Evolutionary conservation across 257 asterid species (phyloP), one percentile per base, ranked within the genome.

Genomic region (Ilex aquifolium): DNA sequence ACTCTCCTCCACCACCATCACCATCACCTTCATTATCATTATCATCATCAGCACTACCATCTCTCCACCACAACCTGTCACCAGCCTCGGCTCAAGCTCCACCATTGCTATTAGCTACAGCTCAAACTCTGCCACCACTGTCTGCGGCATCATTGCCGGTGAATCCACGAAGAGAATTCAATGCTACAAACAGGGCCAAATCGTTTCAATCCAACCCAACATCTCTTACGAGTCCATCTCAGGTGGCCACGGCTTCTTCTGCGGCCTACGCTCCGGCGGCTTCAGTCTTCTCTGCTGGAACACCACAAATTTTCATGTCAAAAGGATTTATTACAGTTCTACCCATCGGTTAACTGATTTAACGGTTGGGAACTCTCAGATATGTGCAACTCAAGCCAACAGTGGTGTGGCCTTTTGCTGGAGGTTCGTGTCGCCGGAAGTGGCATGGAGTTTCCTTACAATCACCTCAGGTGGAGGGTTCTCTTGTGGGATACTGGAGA

Each of bases 381-480:
- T 50, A 4, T 50, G 56, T 50, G 56, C 56, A 50, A 10, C 13
- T 50, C 56, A 50, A 14, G 56, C 56, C 56, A n/a, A 6, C 56
- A 50, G 16, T n/a, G 56, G 56, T 50, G 56, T 50, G 56, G 2
- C 16, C 56, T 50, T 11, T 6, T 50, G 56, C 21, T 50, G 56
- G 56, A 50, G 56, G 56, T 50, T 50, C 56, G 0, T 5, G 5
- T 14, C 56, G 8, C 56, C 13, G 13, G 16, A 50, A 4, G 16
- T n/a, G 21, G 56, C 13, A 50, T 50, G 15, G 56, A 50, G 1
- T 6, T 50, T 50, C 56, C 8, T 4, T 50, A 11, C n/a, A 9
- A 50, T 50, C 56, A 50, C 56, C 13, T 50, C 56, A 13, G 56
- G 56, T n/a, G 21, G 56, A 50, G 56, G 56, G 13, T 50, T 50